Percentiles rank a stretch among this genome's conserved stretches.
phyloP scores from a whole-genome alignment of 495 filamentous ascomycete species.

The Platismatia glauca region DNA sequence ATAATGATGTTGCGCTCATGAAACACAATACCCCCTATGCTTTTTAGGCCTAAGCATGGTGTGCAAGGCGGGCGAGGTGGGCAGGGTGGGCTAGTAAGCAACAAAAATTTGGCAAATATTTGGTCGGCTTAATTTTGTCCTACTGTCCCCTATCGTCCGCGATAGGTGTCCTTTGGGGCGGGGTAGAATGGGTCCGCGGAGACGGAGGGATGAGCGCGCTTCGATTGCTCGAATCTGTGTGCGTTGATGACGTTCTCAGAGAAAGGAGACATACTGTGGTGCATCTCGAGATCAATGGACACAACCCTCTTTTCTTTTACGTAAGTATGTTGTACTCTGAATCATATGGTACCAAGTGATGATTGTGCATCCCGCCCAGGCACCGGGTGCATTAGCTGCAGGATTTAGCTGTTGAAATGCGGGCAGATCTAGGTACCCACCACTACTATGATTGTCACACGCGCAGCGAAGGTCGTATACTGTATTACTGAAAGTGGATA shows the following conservation, averaged over 20 bases:
- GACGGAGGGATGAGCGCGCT: conserved; percentile 12
- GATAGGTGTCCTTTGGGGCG: not conserved
- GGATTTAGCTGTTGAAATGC: no score
- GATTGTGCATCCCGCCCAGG: not conserved
- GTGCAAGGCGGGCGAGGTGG: no score
- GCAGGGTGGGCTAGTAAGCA: no score
- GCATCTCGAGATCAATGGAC: not conserved
- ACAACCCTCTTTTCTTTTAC: not conserved
- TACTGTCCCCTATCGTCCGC: conserved; percentile 5
- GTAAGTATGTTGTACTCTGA: not conserved
- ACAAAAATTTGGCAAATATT: no score
- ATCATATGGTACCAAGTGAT: not conserved
- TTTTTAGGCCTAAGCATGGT: no score
- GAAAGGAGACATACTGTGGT: not conserved
- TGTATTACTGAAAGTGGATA: no score
- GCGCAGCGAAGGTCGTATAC: no score
- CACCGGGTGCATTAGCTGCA: not conserved
- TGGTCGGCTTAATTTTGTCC: no score
- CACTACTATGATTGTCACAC: no score
- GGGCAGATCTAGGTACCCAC: no score
- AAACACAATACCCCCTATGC: no score
- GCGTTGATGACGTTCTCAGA: not conserved
- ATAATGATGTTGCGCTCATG: no score
- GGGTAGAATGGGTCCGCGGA: conserved; percentile 10
- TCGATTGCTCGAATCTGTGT: conserved; percentile 5